Percentiles rank a stretch among this genome's conserved stretches.
Conservation (phyloP, 2,329 filamentous ascomycete species). For the Cordyceps cicadae region DNA sequence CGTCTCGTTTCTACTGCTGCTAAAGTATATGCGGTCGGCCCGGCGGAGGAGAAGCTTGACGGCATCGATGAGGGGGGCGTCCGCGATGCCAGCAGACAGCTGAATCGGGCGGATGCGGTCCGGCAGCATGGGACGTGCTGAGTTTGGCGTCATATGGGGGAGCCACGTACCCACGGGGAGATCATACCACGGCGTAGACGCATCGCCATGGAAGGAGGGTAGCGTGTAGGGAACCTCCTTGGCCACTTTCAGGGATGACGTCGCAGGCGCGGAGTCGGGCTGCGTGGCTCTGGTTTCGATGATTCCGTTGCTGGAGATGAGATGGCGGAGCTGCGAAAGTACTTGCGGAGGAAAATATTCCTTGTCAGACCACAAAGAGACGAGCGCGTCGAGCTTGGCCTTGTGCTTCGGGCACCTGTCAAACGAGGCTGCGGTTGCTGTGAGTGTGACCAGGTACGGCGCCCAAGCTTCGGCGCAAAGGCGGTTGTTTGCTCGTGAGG, state of each 20-base stretch:
- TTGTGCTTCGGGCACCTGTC: conserved; percentile 57
- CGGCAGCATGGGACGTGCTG: conserved; percentile 63
- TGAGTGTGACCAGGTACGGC: conserved; percentile 52
- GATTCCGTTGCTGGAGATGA: conserved; percentile 32
- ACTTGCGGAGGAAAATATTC: conserved; percentile 50
- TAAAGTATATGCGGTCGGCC: conserved; percentile 59
- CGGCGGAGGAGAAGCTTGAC: conserved; percentile 64
- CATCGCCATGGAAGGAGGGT: conserved; percentile 70
- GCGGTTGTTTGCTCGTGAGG: conserved; percentile 41
- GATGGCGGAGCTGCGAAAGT: conserved; percentile 50
- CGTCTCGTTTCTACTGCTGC: conserved; percentile 19
- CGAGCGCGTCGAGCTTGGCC: conserved; percentile 53
- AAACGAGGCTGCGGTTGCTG: conserved; percentile 49
- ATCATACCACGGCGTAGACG: conserved; percentile 67
- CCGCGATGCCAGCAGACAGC: conserved; percentile 59
- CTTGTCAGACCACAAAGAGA: conserved; percentile 63
- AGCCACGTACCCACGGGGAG: conserved; percentile 75
- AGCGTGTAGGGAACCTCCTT: conserved; percentile 60
- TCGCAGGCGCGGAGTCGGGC: conserved; percentile 17
- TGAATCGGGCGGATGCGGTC: conserved; percentile 63
- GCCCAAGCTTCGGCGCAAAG: conserved; percentile 50
- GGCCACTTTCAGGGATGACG: conserved; percentile 24
- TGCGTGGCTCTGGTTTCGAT: neutral
- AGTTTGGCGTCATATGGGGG: conserved; percentile 69
- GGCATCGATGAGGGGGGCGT: conserved; percentile 55